Base-by-base conservation (phyloP, 192 early-diverging fungal species). In the Linnemannia hyalina region DNA sequence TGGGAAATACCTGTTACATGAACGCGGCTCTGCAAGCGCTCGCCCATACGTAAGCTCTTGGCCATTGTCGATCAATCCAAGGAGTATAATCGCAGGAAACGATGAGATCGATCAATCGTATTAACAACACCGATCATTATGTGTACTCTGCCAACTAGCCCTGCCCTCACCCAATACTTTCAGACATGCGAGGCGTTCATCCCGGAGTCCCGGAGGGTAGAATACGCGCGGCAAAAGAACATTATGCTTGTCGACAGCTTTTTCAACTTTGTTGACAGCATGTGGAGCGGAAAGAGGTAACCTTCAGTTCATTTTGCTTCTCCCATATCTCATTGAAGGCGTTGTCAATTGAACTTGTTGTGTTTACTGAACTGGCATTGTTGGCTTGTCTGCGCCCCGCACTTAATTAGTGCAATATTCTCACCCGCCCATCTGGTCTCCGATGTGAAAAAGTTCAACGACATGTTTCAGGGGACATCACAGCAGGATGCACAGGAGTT, bases 401-500 rank as follows among this genome's bases (percentile, higher is more conserved):
- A 65, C 15, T 65, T 65, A 32, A 65, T 70, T 73, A 89, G 88
- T 40, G 78, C 85, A 6, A 87, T 89, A 3, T 87, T 78, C 74
- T 74, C 82, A 0, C 88, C 88, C 36, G 52, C 23, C 6, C 77
- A 83, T 8, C 73, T 89, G 4, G 81, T 89, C 2, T 81, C 73
- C 8, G 88, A 89, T 29, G 77, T 89, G 20, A 89, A 84, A 81
- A 86, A 79, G 26, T 77, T 71, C 46, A 87, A 87, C 74, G 76
- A 83, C 8, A 75, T 81, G 6, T 89, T 89, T 70, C 84, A 84
- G 73, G 88, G 85, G 38, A 47, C 79, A 68, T 69, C 77, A 22
- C 88, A 89, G 49, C 78, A 89, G 79, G 88, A 89, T 49, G 83
- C 88, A 41, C 80, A 82, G 79, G 88, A 89, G 79, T 89, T 89